These are phyloP conservation scores for Cyclotella atomus DNA, from an alignment of 108 stramenopile genomes.

Conservation along the genomic window DNA sequence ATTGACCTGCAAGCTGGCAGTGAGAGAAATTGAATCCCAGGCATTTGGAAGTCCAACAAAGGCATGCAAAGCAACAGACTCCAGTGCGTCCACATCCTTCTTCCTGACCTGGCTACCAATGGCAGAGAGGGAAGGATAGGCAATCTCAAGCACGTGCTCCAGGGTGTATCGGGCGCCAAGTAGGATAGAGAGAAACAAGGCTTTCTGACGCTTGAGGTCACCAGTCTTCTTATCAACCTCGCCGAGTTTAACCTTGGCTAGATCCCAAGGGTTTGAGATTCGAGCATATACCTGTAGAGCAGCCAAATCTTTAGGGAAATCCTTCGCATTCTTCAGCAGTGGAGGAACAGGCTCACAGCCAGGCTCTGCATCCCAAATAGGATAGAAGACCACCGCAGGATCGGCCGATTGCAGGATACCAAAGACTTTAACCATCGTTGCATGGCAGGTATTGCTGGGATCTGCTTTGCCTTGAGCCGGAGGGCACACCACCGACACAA, in stretches of 20 bases:
- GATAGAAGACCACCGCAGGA: not conserved
- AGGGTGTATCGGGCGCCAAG: not conserved
- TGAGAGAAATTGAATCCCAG: not conserved
- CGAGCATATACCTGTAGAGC: not conserved
- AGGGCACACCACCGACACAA: not conserved
- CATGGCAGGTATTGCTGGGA: not conserved
- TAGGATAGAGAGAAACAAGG: not conserved
- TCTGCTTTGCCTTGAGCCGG: not conserved
- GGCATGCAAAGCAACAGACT: not conserved
- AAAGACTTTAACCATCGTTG: not conserved
- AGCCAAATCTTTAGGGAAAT: not conserved
- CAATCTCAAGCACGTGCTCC: not conserved
- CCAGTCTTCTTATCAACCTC: not conserved
- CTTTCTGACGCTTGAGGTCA: not conserved
- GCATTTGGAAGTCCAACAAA: not conserved
- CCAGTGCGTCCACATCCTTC: not conserved
- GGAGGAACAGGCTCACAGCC: not conserved
- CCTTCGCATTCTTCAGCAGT: not conserved
- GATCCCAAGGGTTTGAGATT: not conserved
- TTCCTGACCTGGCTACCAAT: not conserved
- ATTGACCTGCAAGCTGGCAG: not conserved
- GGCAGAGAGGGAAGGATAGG: not conserved
- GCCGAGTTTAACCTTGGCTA: not conserved
- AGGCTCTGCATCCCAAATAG: not conserved
- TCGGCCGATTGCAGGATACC: not conserved